Conservation (phyloP, 208 protist species). For the Trypanosoma conorhini region DNA sequence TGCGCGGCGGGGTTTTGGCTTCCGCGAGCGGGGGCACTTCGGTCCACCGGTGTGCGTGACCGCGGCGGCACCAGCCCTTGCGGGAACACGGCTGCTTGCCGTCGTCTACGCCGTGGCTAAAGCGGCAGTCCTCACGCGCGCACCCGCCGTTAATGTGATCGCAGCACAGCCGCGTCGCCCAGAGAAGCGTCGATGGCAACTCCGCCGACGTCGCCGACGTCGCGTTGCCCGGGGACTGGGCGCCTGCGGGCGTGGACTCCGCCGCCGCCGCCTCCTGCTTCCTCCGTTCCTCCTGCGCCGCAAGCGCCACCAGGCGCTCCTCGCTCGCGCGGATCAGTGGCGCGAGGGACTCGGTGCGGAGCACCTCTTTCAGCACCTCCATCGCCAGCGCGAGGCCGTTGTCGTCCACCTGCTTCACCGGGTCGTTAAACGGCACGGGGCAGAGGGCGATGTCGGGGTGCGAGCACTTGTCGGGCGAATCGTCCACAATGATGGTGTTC, state of each 20-base stretch:
- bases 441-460: slow-evolving; percentile 90
- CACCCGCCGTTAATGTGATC: slow-evolving; percentile 54
- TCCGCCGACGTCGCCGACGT: neutral
- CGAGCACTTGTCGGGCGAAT: slow-evolving; percentile 89
- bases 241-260: neutral
- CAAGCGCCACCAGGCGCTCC: slow-evolving; percentile 41
- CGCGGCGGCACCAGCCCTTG: slow-evolving; percentile 51
- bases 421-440: slow-evolving; percentile 80
- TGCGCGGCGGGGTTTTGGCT: neutral
- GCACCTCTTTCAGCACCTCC: slow-evolving; percentile 73
- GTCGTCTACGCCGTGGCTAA: slow-evolving; percentile 74
- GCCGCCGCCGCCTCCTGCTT: slow-evolving; percentile 3
- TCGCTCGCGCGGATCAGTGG: slow-evolving; percentile 78
- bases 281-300: slow-evolving; percentile 14
- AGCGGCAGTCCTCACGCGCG: slow-evolving; percentile 42
- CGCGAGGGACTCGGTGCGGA: slow-evolving; percentile 55
- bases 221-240: neutral
- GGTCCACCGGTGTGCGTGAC: slow-evolving; percentile 66
- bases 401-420: slow-evolving; percentile 56
- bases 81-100: slow-evolving; percentile 64
- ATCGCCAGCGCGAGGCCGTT: slow-evolving; percentile 66
- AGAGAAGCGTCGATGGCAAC: slow-evolving; percentile 54
- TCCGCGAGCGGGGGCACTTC: slow-evolving; percentile 11
- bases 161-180: slow-evolving; percentile 70
- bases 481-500: slow-evolving; percentile 93